Evolutionary conservation across 1,139 yeast genomes (phyloP).

Genomic region (Blastobotrys ciferrii): DNA sequence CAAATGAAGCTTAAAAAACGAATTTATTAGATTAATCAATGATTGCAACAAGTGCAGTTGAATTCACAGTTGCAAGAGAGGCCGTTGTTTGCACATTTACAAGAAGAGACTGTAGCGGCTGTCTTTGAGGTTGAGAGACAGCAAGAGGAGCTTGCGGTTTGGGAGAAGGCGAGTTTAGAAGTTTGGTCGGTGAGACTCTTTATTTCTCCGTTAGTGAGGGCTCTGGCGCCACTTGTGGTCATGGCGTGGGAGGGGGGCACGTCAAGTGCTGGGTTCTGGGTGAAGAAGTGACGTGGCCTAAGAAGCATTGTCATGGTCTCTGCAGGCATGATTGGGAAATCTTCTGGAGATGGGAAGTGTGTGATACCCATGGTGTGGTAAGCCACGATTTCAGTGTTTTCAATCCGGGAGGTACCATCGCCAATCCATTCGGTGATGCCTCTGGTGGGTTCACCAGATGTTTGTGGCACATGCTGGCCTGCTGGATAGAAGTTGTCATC

Average conservation of each 20-base stretch:
- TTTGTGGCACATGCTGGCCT: conserved; percentile 62
- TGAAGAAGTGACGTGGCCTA: conserved; percentile 77
- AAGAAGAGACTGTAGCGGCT: background rate
- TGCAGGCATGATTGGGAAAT: conserved; percentile 87
- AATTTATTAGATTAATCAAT: background rate
- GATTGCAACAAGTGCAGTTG: background rate
- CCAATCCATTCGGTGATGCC: conserved; percentile 24
- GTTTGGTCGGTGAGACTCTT: conserved; percentile 11
- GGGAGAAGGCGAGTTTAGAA: conserved; percentile 12
- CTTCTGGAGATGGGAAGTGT: conserved; percentile 87
- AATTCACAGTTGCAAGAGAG: background rate
- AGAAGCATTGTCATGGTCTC: conserved; percentile 72
- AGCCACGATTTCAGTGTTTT: conserved; percentile 59
- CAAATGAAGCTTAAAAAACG: no score
- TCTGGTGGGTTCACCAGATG: conserved; percentile 60
- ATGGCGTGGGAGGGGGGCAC: conserved; percentile 48
- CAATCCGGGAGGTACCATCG: conserved; percentile 40
- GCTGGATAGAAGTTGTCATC: conserved; percentile 70
- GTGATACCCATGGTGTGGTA: conserved; percentile 84
- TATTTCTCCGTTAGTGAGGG: conserved; percentile 11
- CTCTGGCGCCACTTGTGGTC: conserved; percentile 13
- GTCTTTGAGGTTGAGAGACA: background rate
- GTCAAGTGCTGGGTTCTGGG: conserved; percentile 73
- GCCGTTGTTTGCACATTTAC: background rate
- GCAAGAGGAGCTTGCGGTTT: background rate